Base-by-base conservation (phyloP, 2,329 filamentous ascomycete genomes). In the Colletotrichum truncatum region DNA sequence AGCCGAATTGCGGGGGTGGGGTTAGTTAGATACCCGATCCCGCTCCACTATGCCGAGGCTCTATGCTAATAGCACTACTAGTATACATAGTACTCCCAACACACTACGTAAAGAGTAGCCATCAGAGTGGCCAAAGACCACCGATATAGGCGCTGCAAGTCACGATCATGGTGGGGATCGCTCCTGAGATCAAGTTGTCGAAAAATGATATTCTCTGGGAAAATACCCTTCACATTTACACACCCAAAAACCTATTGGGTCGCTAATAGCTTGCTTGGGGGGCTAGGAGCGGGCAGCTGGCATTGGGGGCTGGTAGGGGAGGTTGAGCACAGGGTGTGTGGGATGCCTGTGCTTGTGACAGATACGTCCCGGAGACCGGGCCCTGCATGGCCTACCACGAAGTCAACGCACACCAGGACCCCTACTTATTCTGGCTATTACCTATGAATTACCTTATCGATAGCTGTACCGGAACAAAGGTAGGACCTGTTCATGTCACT, bases 1-100 rank as follows among this genome's bases (percentile, higher is more conserved):
- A 66, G 57, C 57, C 51, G 43, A 63, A 51, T 45, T 66, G 63
- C 63, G 63, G 63, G 63, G 63, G 63, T 66, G 63, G 63, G 63
- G 57, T 30, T 45, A 28, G 12, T 30, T 41, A 16, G 18, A 21
- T 30, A 39, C 23, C 43, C 26, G 32, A 51, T 12, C 36, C 36
- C 14, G 36, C 36, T 39, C 36, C 36, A 39, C 36, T 14, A n/a
- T 39, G 14, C 36, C 36, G n/a, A 39, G 36, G 36, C 18, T n/a
- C n/a, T n/a, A n/a, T n/a, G n/a, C n/a, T n/a, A n/a, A n/a, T n/a
- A n/a, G 7, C 30, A 7, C 30, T 32, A 7, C 30, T 32, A 7
- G 7, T 32, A 12, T 32, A 32, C 30, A n/a, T n/a, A n/a, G n/a
- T n/a, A n/a, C n/a, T n/a, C n/a, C n/a, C n/a, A n/a, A n/a, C n/a